Conservation (phyloP, 306 rosid species). For the Crotalaria pallida region DNA sequence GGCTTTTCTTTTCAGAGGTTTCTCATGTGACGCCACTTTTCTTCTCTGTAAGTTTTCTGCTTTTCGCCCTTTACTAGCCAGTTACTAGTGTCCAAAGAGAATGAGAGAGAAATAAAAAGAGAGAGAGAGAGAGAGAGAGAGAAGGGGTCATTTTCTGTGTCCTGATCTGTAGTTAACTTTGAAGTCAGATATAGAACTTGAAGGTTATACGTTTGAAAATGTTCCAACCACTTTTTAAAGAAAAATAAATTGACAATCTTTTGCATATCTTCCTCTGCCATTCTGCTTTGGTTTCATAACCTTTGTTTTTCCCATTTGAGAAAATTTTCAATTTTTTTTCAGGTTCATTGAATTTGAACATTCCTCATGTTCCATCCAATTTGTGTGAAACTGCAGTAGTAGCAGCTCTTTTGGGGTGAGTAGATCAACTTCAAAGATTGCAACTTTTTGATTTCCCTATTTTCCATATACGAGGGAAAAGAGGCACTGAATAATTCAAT, state of each 20-base stretch:
- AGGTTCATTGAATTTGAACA: conserved; percentile 6
- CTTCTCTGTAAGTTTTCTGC: conserved; percentile 34
- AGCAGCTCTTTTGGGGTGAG: conserved; percentile 15
- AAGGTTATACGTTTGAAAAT: conserved; percentile 19
- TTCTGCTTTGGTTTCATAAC: conserved; percentile 19
- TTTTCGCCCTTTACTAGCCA: conserved; percentile 6
- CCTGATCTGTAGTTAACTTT: conserved; percentile 32
- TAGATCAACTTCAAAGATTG: conserved; percentile 30
- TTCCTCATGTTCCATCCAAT: conserved; percentile 20
- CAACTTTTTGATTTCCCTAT: conserved; percentile 17
- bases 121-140: conserved; percentile 8
- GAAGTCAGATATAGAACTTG: conserved; percentile 17
- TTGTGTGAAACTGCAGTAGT: conserved; percentile 19
- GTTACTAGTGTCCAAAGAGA: conserved; percentile 9
- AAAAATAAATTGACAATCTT: not conserved
- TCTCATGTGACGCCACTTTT: conserved; percentile 26
- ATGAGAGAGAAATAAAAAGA: conserved; percentile 5
- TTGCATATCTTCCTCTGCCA: conserved; percentile 21
- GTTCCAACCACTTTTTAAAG: conserved; percentile 3
- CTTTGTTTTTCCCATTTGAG: conserved; percentile 9
- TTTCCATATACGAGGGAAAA: conserved; percentile 16
- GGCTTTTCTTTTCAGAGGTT: conserved; percentile 29
- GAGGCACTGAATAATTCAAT: conserved; percentile 1
- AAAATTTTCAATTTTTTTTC: conserved; percentile 2
- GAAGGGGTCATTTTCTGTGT: conserved; percentile 8